Percentiles rank a stretch among this genome's conserved stretches.
Evolutionary conservation across 352 stramenopile species (phyloP).

Genomic region (Pythium insidiosum): DNA sequence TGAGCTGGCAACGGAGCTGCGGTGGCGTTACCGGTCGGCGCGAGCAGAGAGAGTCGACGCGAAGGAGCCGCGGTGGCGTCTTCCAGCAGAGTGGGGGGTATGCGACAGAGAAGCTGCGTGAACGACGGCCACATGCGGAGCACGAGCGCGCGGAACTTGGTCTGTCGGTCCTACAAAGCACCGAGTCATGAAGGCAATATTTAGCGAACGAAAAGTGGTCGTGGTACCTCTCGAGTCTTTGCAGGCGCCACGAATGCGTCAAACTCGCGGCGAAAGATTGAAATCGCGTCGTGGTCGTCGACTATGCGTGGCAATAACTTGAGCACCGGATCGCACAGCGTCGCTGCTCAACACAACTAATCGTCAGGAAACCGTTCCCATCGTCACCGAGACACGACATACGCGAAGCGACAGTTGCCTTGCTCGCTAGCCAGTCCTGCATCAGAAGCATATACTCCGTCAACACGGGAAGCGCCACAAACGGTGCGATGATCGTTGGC

Average conservation of each 20-base stretch:
- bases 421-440: constrained; percentile 36
- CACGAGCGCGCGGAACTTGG: constrained; percentile 60
- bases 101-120: constrained; percentile 31
- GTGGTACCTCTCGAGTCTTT: constrained; percentile 33
- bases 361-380: not conserved
- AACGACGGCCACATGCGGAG: constrained; percentile 76
- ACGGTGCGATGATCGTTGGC: constrained; percentile 56
- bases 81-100: constrained; percentile 29
- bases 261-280: constrained; percentile 52
- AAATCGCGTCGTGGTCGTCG: constrained; percentile 57
- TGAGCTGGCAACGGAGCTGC: constrained; percentile 2
- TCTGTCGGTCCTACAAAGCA: constrained; percentile 35
- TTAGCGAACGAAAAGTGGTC: not conserved
- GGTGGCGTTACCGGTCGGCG: not conserved
- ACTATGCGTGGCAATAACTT: constrained; percentile 64
- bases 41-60: constrained; percentile 14
- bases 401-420: constrained; percentile 34
- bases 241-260: constrained; percentile 32
- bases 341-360: constrained; percentile 4
- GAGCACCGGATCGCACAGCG: constrained; percentile 49
- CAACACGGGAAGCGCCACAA: constrained; percentile 51
- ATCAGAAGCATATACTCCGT: constrained; percentile 69
- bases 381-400: not conserved
- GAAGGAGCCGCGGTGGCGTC: constrained; percentile 5
- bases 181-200: too few species aligned